A percentile compares a stretch with the other conserved stretches of the same genome.
phyloP scores from a whole-genome alignment of 2,329 filamentous ascomycete genomes.

The Xylaria sp. region DNA sequence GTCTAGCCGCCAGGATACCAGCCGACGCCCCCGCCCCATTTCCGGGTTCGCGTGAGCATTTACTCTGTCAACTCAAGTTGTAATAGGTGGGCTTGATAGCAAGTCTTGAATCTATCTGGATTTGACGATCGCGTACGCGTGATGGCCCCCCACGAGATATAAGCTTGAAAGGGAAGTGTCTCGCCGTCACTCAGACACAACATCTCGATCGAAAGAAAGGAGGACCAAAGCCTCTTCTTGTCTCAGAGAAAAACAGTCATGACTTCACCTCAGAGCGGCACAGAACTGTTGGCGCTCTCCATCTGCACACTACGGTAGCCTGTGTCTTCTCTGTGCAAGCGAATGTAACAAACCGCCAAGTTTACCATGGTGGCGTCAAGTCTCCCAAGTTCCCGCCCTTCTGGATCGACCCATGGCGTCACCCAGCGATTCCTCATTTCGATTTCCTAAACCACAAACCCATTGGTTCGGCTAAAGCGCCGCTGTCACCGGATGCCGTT shows the following conservation, averaged over 20 bases:
- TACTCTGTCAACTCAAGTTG: slow-evolving; percentile 9
- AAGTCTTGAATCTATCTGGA: slow-evolving; percentile 1
- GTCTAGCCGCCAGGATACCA: slow-evolving; percentile 16
- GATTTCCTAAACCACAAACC: slow-evolving; percentile 20
- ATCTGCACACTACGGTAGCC: not conserved
- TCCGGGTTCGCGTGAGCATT: slow-evolving; percentile 4
- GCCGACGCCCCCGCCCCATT: slow-evolving; percentile 9
- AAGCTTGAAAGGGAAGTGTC: slow-evolving; percentile 10
- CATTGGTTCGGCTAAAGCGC: slow-evolving; percentile 38
- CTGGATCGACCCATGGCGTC: slow-evolving; percentile 39
- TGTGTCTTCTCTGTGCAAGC: slow-evolving; percentile 19
- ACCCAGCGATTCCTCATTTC: slow-evolving; percentile 36
- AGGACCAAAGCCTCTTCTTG: slow-evolving; percentile 10
- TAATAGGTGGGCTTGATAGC: not conserved
- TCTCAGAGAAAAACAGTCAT: slow-evolving; percentile 14
- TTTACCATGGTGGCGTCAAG: slow-evolving; percentile 24
- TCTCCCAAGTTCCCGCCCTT: slow-evolving; percentile 37
- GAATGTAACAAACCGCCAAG: slow-evolving; percentile 17
- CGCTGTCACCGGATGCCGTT: slow-evolving; percentile 36
- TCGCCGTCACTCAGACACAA: slow-evolving; percentile 9
- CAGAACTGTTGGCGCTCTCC: slow-evolving; percentile 16
- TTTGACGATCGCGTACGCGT: not conserved
- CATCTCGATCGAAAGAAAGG: slow-evolving; percentile 5
- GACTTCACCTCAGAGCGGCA: not conserved
- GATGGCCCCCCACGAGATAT: slow-evolving; percentile 18